Conservation (phyloP, 805 yeast species). For the Candida rishiriensis region DNA sequence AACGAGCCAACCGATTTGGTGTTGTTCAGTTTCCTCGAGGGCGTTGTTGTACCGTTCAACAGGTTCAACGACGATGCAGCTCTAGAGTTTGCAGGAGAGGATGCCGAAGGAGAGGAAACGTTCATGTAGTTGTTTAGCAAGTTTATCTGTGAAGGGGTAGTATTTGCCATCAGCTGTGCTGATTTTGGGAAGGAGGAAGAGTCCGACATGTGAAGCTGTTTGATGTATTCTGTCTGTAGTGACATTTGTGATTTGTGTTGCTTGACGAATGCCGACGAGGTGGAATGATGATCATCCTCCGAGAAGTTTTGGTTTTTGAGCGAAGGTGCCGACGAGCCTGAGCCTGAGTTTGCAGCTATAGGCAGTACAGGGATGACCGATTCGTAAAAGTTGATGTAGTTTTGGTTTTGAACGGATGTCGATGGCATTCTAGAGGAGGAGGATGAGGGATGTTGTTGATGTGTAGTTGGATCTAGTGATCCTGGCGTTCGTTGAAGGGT, state of each 20-base stretch:
- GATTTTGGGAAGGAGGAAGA: constrained; percentile 30
- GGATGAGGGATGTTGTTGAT: no score
- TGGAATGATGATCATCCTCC: constrained; percentile 1
- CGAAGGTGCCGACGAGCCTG: neutral
- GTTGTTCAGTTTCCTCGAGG: neutral
- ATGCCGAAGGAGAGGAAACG: constrained; percentile 4
- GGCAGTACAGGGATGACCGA: constrained; percentile 31
- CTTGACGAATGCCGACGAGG: neutral
- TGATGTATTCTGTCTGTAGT: constrained; percentile 21
- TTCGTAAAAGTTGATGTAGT: constrained; percentile 25
- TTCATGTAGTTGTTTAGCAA: constrained; percentile 21
- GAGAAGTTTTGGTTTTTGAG: neutral
- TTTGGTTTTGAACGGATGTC: constrained; percentile 8
- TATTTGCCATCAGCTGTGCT: constrained; percentile 19
- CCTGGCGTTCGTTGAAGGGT: constrained; percentile 3
- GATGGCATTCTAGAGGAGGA: constrained; percentile 1
- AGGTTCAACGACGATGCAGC: constrained; percentile 18
- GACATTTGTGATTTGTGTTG: constrained; percentile 17
- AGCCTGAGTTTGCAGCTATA: no score
- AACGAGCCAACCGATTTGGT: constrained; percentile 4
- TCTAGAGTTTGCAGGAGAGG: constrained; percentile 11
- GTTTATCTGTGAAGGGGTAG: constrained; percentile 26
- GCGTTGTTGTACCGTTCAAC: constrained; percentile 1
- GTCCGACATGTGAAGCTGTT: constrained; percentile 27
- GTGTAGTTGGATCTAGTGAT: constrained; percentile 2